Percentiles rank a stretch among this genome's conserved stretches.
phyloP scores from a whole-genome alignment of 139 green algal species.

The Astrephomene gubernaculifera region DNA sequence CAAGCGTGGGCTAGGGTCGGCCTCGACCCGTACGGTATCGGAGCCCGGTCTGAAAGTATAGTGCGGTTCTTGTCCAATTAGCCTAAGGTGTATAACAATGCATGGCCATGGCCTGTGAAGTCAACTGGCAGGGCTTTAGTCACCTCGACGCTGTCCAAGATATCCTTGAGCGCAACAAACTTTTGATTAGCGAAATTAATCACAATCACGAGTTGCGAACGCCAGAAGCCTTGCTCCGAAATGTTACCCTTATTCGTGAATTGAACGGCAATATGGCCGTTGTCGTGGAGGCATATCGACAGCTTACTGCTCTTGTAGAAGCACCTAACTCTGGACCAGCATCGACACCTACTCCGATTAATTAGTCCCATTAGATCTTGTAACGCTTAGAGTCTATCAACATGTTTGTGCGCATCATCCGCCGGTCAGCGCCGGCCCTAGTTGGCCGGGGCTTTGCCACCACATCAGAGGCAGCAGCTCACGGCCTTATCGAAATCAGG shows the following conservation, averaged over 20 bases:
- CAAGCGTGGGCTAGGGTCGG: no score
- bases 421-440: background rate
- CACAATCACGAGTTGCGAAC: conserved; percentile 62
- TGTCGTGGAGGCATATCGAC: conserved; percentile 52
- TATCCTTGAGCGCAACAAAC: conserved; percentile 64
- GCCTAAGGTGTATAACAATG: background rate
- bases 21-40: background rate
- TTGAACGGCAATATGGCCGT: conserved; percentile 64
- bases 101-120: background rate
- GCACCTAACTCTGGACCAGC: background rate
- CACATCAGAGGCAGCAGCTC: background rate
- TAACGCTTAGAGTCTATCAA: background rate
- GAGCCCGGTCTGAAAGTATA: background rate
- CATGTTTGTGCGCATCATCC: background rate
- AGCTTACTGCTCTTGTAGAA: conserved; percentile 7
- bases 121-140: conserved; percentile 1
- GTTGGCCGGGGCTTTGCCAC: background rate
- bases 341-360: background rate
- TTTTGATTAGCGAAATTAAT: conserved; percentile 66
- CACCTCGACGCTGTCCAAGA: conserved; percentile 45
- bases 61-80: background rate
- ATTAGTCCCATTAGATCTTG: background rate
- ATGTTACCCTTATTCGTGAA: conserved; percentile 61
- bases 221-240: conserved; percentile 53
- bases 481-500: conserved; percentile 55